phyloP scores from a whole-genome alignment of 2,329 filamentous ascomycete species.

The Trichophyton rubrum region DNA sequence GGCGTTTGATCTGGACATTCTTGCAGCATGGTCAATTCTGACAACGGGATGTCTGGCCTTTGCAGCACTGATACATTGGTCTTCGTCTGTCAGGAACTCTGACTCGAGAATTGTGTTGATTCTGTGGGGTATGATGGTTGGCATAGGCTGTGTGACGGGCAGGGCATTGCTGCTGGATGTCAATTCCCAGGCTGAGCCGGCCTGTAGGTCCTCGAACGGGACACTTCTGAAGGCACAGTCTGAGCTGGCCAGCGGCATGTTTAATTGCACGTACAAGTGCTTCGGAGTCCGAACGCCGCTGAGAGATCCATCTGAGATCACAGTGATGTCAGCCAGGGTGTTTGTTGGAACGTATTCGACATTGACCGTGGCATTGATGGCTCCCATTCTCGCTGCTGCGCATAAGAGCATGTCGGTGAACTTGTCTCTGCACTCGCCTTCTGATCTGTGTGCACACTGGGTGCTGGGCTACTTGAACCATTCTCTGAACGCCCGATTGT shows the following conservation, averaged over 20 bases:
- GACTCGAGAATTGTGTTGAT: constrained; percentile 15
- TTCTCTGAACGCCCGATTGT: constrained; percentile 13
- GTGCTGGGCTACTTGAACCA: constrained; percentile 14
- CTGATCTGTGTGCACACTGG: constrained; percentile 11
- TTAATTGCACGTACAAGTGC: constrained; percentile 21
- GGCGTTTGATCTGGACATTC: constrained; percentile 18
- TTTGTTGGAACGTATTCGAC: constrained; percentile 14
- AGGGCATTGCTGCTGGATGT: constrained; percentile 15
- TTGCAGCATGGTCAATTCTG: constrained; percentile 18
- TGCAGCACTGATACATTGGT: constrained; percentile 19
- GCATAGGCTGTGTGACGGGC: constrained; percentile 14
- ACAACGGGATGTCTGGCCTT: constrained; percentile 18
- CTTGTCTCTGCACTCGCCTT: constrained; percentile 14
- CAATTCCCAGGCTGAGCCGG: constrained; percentile 12
- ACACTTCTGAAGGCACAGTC: constrained; percentile 13
- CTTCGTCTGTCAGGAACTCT: constrained; percentile 15
- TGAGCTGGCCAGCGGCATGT: constrained; percentile 14
- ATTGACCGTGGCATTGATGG: constrained; percentile 12
- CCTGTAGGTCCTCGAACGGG: constrained; percentile 16
- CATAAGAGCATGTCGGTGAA: constrained; percentile 17
- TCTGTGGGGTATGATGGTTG: constrained; percentile 17
- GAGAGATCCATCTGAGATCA: constrained; percentile 14
- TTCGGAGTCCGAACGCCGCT: constrained; percentile 16
- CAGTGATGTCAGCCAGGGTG: constrained; percentile 14
- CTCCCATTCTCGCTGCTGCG: constrained; percentile 16